A percentile compares a stretch with the other conserved stretches of the same genome.
These are phyloP conservation scores for Aspergillus ibericus DNA, from an alignment of 2,329 filamentous ascomycete species.

Conservation along the genomic window DNA sequence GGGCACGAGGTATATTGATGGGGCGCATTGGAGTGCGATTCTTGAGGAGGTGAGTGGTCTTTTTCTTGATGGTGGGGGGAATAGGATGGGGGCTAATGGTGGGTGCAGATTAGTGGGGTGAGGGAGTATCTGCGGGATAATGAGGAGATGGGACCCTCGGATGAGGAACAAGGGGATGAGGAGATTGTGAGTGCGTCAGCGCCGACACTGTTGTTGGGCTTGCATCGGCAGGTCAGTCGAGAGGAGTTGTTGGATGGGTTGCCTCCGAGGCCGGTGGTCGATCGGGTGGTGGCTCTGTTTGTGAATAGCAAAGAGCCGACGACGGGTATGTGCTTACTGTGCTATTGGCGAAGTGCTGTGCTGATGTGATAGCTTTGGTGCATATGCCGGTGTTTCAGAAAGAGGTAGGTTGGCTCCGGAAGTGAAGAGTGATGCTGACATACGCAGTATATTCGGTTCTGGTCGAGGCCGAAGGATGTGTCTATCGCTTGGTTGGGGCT, in stretches of 20 bases:
- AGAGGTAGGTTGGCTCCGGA: slow-evolving; percentile 21
- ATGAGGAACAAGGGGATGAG: slow-evolving; percentile 26
- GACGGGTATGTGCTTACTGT: slow-evolving; percentile 22
- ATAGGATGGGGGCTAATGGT: neutral
- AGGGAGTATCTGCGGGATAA: slow-evolving; percentile 31
- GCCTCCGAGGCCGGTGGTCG: slow-evolving; percentile 31
- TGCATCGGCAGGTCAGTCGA: slow-evolving; percentile 24
- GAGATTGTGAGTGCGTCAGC: slow-evolving; percentile 20
- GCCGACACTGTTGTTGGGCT: slow-evolving; percentile 32
- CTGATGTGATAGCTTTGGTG: slow-evolving; percentile 22
- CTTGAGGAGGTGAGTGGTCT: slow-evolving; percentile 31
- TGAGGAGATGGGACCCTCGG: slow-evolving; percentile 16
- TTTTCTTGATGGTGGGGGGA: neutral
- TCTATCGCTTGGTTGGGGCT: slow-evolving; percentile 35
- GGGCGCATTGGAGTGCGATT: slow-evolving; percentile 39
- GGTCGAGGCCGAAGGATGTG: slow-evolving; percentile 26
- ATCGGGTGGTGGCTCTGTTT: slow-evolving; percentile 36
- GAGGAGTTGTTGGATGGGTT: slow-evolving; percentile 36
- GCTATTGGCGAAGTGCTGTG: neutral
- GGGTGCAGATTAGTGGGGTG: slow-evolving; percentile 33
- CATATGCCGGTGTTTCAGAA: slow-evolving; percentile 35
- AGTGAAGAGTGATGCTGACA: neutral
- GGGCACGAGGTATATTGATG: slow-evolving; percentile 38
- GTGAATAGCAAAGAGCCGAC: slow-evolving; percentile 35
- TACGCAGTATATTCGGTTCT: slow-evolving; percentile 34